Evolutionary conservation across 225 moss, liverwort and hornwort genomes (phyloP).

Genomic region (Lunularia cruciata): DNA sequence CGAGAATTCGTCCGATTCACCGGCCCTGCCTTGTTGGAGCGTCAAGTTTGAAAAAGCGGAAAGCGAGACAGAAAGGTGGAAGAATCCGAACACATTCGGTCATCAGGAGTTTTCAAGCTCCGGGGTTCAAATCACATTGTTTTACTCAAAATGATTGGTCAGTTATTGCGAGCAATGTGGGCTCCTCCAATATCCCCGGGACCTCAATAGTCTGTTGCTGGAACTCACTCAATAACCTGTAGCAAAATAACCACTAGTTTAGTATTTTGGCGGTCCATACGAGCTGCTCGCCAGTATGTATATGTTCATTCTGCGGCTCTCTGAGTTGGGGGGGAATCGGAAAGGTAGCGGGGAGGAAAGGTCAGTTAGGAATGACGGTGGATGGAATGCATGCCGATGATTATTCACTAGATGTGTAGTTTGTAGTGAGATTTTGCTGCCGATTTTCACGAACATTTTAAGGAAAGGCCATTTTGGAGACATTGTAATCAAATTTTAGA

Average conservation of each 20-base stretch:
- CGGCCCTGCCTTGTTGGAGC: conserved; percentile 4
- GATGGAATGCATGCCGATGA: not conserved
- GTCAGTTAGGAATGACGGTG: not conserved
- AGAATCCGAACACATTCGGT: conserved; percentile 8
- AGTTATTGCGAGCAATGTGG: not conserved
- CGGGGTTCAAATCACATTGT: not conserved
- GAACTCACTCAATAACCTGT: not conserved
- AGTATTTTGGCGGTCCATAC: not conserved
- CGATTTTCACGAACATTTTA: not conserved
- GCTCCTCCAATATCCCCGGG: not conserved
- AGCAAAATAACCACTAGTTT: not conserved
- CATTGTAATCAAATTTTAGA: conserved; percentile 17
- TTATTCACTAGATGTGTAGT: not conserved
- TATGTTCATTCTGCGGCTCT: not conserved
- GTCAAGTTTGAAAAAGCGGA: not conserved
- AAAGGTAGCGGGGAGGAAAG: not conserved
- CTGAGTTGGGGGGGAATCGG: not conserved
- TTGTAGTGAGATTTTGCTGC: conserved; percentile 4
- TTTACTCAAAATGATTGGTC: not conserved
- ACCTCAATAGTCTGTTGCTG: too few relatives aligned
- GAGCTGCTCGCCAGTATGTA: conserved; percentile 1
- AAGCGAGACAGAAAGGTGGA: not conserved
- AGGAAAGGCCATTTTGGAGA: conserved; percentile 11
- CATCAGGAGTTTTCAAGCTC: conserved; percentile 4
- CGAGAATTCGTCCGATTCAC: not conserved